A percentile compares a stretch with the other conserved stretches of the same genome.
These are phyloP conservation scores for Neurospora intermedia DNA, from an alignment of 495 filamentous ascomycete genomes.

Conservation along the genomic window DNA sequence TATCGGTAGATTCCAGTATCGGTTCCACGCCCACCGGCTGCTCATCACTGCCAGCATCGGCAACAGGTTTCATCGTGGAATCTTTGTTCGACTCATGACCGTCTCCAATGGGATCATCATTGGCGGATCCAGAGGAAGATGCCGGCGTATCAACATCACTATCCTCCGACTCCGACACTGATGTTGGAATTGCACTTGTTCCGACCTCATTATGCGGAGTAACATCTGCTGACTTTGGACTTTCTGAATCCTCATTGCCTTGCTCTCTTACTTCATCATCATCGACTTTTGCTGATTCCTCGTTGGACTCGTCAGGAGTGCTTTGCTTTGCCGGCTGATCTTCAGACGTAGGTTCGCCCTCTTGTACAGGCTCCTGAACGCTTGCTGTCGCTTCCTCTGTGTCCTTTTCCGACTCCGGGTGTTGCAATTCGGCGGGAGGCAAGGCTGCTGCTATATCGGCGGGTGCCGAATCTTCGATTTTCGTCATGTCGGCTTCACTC, in stretches of 20 bases:
- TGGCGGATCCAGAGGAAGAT: not conserved
- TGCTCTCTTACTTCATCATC: not conserved
- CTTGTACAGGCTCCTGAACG: not conserved
- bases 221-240: not conserved
- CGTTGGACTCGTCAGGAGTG: not conserved
- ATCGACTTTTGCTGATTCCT: not conserved
- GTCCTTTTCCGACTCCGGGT: not conserved
- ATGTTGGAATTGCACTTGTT: not conserved
- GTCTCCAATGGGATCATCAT: not conserved
- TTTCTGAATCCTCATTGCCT: not conserved
- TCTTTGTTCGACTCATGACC: not conserved
- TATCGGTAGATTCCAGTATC: not conserved
- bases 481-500: slow-evolving; percentile 1
- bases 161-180: not conserved
- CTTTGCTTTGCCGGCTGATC: not conserved
- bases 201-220: not conserved
- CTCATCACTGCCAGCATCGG: not conserved
- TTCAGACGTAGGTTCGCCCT: not conserved
- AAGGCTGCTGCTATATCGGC: not conserved
- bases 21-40: not conserved
- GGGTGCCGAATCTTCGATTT: not conserved
- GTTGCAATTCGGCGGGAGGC: not conserved
- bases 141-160: not conserved
- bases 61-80: not conserved
- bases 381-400: not conserved